phyloP scores from a whole-genome alignment of 2,329 filamentous ascomycete species.

The Scortechinia acanthostroma region DNA sequence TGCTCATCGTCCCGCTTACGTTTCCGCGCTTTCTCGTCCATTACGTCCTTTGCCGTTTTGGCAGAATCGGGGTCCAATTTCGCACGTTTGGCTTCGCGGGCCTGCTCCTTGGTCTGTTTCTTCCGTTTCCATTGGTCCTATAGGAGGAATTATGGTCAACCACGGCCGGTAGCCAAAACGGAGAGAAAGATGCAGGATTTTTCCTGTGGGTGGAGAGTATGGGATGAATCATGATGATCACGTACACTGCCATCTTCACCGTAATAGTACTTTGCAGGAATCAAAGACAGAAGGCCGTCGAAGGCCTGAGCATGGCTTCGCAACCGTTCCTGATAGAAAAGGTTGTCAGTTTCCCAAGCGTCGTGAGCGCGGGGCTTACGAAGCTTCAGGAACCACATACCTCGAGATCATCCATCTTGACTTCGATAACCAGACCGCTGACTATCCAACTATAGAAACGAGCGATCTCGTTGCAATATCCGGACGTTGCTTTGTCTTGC shows the following conservation, averaged over 20 bases:
- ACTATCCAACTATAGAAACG: no score
- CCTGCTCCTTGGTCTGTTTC: slow-evolving; percentile 1
- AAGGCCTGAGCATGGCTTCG: slow-evolving; percentile 1
- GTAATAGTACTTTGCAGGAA: background rate
- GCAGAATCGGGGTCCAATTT: background rate
- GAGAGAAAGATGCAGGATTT: background rate
- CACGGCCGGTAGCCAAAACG: background rate
- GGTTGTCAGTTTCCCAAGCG: background rate
- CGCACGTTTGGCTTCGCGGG: slow-evolving; percentile 1
- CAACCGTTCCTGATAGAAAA: slow-evolving; percentile 1
- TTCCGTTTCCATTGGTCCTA: slow-evolving; percentile 1
- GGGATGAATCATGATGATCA: background rate
- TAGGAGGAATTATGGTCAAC: background rate
- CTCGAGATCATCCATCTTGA: background rate
- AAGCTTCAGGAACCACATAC: background rate
- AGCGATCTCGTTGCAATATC: no score
- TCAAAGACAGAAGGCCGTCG: background rate
- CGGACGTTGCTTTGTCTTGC: no score
- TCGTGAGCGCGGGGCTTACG: background rate
- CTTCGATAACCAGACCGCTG: no score
- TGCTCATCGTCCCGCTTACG: background rate
- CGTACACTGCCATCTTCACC: background rate
- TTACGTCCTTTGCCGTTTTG: slow-evolving; percentile 1
- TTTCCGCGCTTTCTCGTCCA: slow-evolving; percentile 1
- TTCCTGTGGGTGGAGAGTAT: no score